These are phyloP conservation scores for Encephalitozoon intestinalis DNA, from an alignment of 371 early-diverging fungal genomes.

Conservation along the genomic window DNA sequence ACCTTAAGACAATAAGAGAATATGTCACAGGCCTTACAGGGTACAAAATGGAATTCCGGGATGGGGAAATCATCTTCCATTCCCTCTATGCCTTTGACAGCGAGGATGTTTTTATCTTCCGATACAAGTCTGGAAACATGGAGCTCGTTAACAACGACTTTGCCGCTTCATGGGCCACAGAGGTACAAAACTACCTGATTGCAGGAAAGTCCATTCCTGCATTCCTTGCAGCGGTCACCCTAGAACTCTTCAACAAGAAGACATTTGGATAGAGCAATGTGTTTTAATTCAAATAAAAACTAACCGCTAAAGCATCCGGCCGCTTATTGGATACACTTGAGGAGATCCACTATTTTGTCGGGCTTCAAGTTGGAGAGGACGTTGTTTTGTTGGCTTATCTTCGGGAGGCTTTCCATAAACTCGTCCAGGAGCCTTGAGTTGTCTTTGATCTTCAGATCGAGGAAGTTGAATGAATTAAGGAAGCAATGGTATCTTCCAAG, in stretches of 20 bases:
- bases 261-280: slow-evolving; percentile 52
- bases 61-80: neutral
- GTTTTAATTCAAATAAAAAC: neutral
- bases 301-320: neutral
- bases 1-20: slow-evolving; percentile 10
- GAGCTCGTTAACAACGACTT: slow-evolving; percentile 48
- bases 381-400: neutral
- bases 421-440: neutral
- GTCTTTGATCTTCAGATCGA: slow-evolving; percentile 2
- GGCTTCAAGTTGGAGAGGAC: neutral
- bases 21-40: slow-evolving; percentile 31
- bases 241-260: slow-evolving; percentile 58
- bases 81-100: slow-evolving; percentile 57
- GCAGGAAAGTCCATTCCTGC: slow-evolving; percentile 53
- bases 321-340: neutral
- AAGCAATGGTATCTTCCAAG: neutral
- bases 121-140: slow-evolving; percentile 29
- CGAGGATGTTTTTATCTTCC: slow-evolving; percentile 53
- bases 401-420: neutral
- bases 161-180: slow-evolving; percentile 37
- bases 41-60: slow-evolving; percentile 30
- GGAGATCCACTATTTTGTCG: neutral
- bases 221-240: slow-evolving; percentile 58
- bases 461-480: neutral
- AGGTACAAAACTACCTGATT: slow-evolving; percentile 49